Conservation (phyloP, 2,329 filamentous ascomycete species). For the Cladosporium halotolerans region DNA sequence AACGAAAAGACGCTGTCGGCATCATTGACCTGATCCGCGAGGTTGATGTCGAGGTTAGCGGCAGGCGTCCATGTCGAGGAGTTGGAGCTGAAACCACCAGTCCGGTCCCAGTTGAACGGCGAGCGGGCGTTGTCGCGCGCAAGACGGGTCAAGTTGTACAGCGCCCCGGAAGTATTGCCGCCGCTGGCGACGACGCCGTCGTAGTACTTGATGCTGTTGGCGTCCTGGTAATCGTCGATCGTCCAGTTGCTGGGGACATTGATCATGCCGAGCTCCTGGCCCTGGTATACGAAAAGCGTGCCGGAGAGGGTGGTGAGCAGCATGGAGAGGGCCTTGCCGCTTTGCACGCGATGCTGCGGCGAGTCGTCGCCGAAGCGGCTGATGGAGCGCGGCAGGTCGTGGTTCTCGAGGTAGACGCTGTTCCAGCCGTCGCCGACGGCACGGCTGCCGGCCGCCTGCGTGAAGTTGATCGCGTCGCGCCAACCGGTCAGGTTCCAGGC, state of each 20-base stretch:
- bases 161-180: conserved; percentile 28
- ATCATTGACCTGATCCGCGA: conserved; percentile 46
- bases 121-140: conserved; percentile 64
- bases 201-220: conserved; percentile 46
- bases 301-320: conserved; percentile 54
- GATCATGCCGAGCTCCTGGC: conserved; percentile 63
- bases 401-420: conserved; percentile 59
- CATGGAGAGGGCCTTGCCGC: conserved; percentile 55
- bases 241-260: conserved; percentile 57
- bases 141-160: conserved; percentile 49
- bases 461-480: conserved; percentile 24
- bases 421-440: conserved; percentile 53
- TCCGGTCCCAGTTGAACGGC: conserved; percentile 62
- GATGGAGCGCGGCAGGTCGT: conserved; percentile 57
- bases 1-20: conserved; percentile 52
- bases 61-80: conserved; percentile 65
- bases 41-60: conserved; percentile 57
- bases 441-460: conserved; percentile 45
- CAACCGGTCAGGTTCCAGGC: conserved; percentile 15
- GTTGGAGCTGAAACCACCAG: conserved; percentile 58
- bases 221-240: conserved; percentile 59
- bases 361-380: conserved; percentile 46
- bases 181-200: conserved; percentile 31
- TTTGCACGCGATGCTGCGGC: conserved; percentile 43
- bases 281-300: conserved; percentile 62